These are phyloP conservation scores for Eudorina sp. DNA, from an alignment of 139 green algal species.

Conservation along the genomic window DNA sequence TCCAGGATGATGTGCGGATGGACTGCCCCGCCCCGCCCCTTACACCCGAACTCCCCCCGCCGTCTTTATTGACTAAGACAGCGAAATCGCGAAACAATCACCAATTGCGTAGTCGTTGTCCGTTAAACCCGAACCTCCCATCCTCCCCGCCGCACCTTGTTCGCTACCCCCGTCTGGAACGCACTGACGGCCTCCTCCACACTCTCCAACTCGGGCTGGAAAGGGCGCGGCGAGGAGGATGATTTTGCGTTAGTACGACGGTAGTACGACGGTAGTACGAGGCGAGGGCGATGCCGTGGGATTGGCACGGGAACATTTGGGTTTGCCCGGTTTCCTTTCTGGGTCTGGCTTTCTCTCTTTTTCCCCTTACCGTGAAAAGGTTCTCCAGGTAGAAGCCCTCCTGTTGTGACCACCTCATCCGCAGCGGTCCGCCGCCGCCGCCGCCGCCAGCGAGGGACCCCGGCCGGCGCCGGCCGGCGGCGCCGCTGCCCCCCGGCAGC, in stretches of 20 bases:
- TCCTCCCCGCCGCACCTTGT: slow-evolving; percentile 26
- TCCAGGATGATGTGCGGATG: no score
- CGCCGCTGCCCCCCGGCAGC: background rate
- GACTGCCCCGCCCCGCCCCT: no score
- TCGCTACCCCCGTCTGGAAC: slow-evolving; percentile 58
- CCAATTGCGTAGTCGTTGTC: no score
- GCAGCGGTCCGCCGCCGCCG: slow-evolving; percentile 37
- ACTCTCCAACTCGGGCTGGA: slow-evolving; percentile 42
- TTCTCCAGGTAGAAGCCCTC: slow-evolving; percentile 75
- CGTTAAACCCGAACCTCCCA: no score
- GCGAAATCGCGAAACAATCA: no score
- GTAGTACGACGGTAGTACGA: background rate
- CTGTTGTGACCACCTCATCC: slow-evolving; percentile 64
- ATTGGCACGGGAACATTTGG: no score
- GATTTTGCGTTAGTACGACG: background rate
- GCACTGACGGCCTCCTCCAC: slow-evolving; percentile 44
- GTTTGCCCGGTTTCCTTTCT: no score
- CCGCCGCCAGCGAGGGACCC: background rate
- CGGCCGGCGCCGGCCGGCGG: background rate
- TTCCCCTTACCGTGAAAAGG: slow-evolving; percentile 62
- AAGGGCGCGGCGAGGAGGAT: no score
- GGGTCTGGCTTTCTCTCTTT: no score
- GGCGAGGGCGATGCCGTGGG: no score
- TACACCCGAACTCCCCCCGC: no score
- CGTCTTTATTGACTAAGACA: no score